A percentile compares a stretch with the other conserved stretches of the same genome.
phyloP scores from a whole-genome alignment of 768 basidiomycete species.

The Candolleomyces efflorescens region DNA sequence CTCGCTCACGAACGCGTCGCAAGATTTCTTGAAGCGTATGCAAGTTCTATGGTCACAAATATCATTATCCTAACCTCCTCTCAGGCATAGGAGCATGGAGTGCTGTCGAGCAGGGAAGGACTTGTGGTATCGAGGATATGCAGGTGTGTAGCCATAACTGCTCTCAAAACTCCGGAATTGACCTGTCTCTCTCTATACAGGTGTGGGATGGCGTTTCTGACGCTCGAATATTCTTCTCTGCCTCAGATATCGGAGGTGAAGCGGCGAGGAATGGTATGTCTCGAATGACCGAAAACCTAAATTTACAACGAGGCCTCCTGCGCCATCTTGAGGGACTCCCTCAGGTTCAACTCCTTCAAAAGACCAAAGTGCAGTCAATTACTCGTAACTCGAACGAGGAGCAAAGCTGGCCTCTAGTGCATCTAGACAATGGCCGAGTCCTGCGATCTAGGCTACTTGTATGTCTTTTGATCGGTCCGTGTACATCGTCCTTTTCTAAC shows the following conservation, averaged over 20 bases:
- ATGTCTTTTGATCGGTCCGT: conserved; percentile 19
- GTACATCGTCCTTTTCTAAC: neutral
- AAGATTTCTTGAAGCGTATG: conserved; percentile 61
- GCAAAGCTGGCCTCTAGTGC: conserved; percentile 79
- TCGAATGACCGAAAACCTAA: conserved; percentile 86
- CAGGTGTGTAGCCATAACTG: conserved; percentile 44
- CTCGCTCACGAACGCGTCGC: conserved; percentile 76
- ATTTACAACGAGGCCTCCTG: conserved; percentile 84
- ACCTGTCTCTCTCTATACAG: conserved; percentile 28
- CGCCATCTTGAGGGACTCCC: conserved; percentile 50
- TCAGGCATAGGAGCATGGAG: conserved; percentile 84
- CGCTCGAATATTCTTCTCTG: conserved; percentile 69
- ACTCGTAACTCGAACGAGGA: conserved; percentile 41
- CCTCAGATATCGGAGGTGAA: conserved; percentile 40
- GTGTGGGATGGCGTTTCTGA: conserved; percentile 92
- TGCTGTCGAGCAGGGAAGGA: conserved; percentile 63
- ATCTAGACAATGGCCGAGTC: conserved; percentile 61
- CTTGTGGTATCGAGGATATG: conserved; percentile 78
- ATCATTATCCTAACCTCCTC: neutral
- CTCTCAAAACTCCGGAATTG: neutral
- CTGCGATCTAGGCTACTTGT: conserved; percentile 77
- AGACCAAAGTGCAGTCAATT: conserved; percentile 72
- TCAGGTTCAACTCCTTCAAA: conserved; percentile 63
- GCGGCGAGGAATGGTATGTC: conserved; percentile 53
- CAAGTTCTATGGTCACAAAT: neutral